Percentiles rank a stretch among this genome's conserved stretches.
Evolutionary conservation across 2,329 filamentous ascomycete genomes (phyloP).

Genomic region (Neospermospora avenae): DNA sequence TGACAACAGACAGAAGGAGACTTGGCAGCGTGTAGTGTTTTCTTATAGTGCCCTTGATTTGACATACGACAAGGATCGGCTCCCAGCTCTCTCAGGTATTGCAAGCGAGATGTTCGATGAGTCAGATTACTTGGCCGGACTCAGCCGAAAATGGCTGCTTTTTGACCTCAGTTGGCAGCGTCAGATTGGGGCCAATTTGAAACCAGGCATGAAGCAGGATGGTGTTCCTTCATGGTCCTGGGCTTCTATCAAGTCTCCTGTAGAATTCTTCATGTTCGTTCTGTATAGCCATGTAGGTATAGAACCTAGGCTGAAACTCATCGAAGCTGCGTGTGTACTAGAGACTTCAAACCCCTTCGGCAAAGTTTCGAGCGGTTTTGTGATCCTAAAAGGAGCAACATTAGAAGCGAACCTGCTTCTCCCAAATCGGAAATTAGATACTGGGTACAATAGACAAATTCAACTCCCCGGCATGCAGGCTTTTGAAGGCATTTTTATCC

Average conservation of each 20-base stretch:
- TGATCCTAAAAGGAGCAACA: neutral
- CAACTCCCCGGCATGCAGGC: neutral
- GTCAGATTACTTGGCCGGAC: neutral
- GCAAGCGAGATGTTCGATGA: neutral
- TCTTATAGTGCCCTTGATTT: neutral
- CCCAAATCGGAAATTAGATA: neutral
- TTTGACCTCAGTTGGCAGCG: neutral
- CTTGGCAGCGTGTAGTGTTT: neutral
- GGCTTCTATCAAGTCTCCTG: neutral
- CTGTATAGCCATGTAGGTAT: neutral
- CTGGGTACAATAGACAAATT: neutral
- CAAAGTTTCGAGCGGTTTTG: neutral
- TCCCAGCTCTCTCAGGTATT: neutral
- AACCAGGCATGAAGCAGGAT: neutral
- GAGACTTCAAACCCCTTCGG: neutral
- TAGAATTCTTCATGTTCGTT: neutral
- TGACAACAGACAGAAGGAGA: neutral
- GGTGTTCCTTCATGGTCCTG: neutral
- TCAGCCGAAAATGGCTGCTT: neutral
- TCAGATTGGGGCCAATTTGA: neutral
- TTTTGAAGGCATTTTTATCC: neutral
- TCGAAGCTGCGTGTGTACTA: neutral
- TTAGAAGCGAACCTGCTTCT: neutral
- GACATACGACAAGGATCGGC: neutral
- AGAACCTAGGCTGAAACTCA: neutral